Conservation (phyloP, 495 filamentous ascomycete species). For the Aspergillus cristatus region DNA sequence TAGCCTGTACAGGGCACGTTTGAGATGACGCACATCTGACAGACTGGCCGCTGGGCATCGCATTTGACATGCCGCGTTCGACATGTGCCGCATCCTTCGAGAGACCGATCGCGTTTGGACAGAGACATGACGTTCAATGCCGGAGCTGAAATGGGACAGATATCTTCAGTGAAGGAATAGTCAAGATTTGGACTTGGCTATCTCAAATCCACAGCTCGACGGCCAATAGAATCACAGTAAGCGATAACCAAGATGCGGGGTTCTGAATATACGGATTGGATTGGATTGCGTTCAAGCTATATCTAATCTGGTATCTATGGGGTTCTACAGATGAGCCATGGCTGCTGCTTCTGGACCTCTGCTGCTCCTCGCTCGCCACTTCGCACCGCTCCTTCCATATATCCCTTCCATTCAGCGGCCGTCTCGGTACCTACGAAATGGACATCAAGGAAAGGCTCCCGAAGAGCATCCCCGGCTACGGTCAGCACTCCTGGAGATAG, state of each 20-base stretch:
- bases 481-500: slow-evolving; percentile 17
- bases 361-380: slow-evolving; percentile 25
- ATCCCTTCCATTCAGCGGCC: slow-evolving; percentile 34
- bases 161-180: no score
- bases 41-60: slow-evolving; percentile 18
- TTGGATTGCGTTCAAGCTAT: not conserved
- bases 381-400: slow-evolving; percentile 41
- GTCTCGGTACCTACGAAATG: slow-evolving; percentile 43
- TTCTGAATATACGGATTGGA: not conserved
- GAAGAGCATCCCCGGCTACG: slow-evolving; percentile 12
- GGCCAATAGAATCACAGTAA: no score
- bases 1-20: slow-evolving; percentile 12
- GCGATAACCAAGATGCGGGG: not conserved
- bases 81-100: slow-evolving; percentile 9
- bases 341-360: slow-evolving; percentile 20
- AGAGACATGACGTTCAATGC: no score
- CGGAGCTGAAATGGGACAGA: no score
- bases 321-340: not conserved
- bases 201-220: no score
- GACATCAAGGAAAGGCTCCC: slow-evolving; percentile 20
- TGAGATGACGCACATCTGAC: slow-evolving; percentile 13
- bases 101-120: not conserved
- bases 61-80: slow-evolving; percentile 19
- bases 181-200: no score
- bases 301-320: not conserved